phyloP scores from a whole-genome alignment of 164 flowering plant species.

The Paratinospora sagittata region DNA sequence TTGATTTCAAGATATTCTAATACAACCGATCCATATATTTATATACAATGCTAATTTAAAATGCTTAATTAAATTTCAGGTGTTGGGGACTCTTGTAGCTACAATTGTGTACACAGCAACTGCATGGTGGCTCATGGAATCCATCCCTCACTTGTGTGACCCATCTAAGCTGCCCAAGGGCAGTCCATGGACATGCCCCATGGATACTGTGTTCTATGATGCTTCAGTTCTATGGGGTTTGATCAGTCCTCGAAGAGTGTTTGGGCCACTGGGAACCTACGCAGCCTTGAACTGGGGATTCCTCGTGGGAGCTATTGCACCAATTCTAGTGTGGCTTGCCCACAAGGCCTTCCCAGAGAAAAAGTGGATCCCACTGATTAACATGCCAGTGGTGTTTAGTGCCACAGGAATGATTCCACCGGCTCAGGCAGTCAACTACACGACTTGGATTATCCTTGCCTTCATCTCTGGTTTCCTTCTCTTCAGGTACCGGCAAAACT shows the following conservation, averaged over 20 bases:
- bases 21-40: no score
- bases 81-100: conserved; percentile 61
- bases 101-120: conserved; percentile 49
- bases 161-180: conserved; percentile 22
- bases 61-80: conserved; percentile 20
- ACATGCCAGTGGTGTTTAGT: conserved; percentile 62
- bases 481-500: conserved; percentile 49
- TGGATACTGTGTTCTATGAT: conserved; percentile 58
- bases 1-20: no score
- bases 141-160: conserved; percentile 52
- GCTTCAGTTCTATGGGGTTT: conserved; percentile 84
- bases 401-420: conserved; percentile 60
- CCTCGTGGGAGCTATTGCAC: conserved; percentile 58
- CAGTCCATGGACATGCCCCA: conserved; percentile 73
- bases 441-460: conserved; percentile 53
- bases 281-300: conserved; percentile 60
- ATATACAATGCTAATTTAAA: no score
- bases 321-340: conserved; percentile 53
- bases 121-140: conserved; percentile 79
- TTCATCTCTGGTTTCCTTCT: conserved; percentile 53
- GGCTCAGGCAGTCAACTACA: conserved; percentile 63
- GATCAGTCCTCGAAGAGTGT: conserved; percentile 61
- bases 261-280: conserved; percentile 55
- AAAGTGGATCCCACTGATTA: conserved; percentile 62
- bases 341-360: conserved; percentile 54